Evolutionary conservation across 805 yeast genomes (phyloP).

Genomic region (Pichia occidentalis): DNA sequence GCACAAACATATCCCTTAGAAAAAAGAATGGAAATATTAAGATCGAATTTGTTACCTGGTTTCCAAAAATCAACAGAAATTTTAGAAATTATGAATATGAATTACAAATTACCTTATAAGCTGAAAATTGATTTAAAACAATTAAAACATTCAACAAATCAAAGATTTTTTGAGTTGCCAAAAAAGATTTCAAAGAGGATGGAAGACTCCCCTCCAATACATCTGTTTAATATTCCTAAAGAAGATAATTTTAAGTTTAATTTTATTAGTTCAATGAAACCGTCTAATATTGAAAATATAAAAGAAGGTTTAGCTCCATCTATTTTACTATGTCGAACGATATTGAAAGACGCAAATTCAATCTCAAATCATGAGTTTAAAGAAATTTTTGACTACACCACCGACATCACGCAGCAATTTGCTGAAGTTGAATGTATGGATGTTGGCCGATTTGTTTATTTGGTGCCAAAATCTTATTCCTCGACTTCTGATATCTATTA

Average conservation of each 20-base stretch:
- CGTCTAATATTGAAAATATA: slow-evolving; percentile 21
- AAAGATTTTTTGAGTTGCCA: slow-evolving; percentile 26
- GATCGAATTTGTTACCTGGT: slow-evolving; percentile 43
- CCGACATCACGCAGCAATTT: slow-evolving; percentile 30
- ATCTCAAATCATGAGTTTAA: slow-evolving; percentile 11
- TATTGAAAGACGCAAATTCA: slow-evolving; percentile 8
- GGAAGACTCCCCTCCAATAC: slow-evolving; percentile 26
- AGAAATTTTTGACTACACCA: slow-evolving; percentile 34
- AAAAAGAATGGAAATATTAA: slow-evolving; percentile 54
- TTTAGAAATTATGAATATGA: slow-evolving; percentile 26
- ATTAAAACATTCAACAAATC: slow-evolving; percentile 26
- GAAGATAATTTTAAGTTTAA: slow-evolving; percentile 27
- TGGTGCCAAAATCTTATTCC: slow-evolving; percentile 46
- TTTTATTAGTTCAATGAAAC: slow-evolving; percentile 27
- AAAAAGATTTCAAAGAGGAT: slow-evolving; percentile 18
- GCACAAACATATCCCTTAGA: slow-evolving; percentile 45
- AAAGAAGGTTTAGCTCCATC: slow-evolving; percentile 22
- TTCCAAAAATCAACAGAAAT: slow-evolving; percentile 34
- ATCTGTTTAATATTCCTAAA: slow-evolving; percentile 30
- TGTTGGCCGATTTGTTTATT: slow-evolving; percentile 30
- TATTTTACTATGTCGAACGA: slow-evolving; percentile 26
- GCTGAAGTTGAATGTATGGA: slow-evolving; percentile 43
- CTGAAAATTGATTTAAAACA: slow-evolving; percentile 30
- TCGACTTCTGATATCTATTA: slow-evolving; percentile 55
- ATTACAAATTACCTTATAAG: slow-evolving; percentile 22